Evolutionary conservation across 495 filamentous ascomycete genomes (phyloP), one percentile per base, ranked within the genome.

Genomic region (Penicillium samsonianum): DNA sequence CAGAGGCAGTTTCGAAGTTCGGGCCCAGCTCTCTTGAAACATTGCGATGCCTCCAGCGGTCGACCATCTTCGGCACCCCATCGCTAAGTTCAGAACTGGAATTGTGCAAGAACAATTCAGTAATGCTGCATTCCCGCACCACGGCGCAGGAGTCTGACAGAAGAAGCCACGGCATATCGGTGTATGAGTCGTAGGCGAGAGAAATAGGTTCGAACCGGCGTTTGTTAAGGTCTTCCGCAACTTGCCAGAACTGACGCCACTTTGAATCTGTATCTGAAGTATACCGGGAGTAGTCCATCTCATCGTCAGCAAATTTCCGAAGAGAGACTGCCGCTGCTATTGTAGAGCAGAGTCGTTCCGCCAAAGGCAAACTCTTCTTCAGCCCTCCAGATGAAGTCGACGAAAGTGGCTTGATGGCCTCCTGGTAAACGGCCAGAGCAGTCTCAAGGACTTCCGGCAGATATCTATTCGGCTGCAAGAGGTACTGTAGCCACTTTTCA

Each of bases 241-340:
- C 80, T 40, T 92, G 86, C 75, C 89, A 94, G 72, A 94, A 95
- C 43, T 90, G 81, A 41, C 87, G 84, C 95, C 94, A 98, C 65
- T 97, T 92, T 9, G 86, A 77, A 66, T 92, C 85, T 40, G 86
- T 87, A 30, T 88, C 84, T 28, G 73, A 71, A 41, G 85, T 80
- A 68, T 89, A 92, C 41, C 86, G 82, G 14, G 84, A 79, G 57
- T 89, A 89, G 58, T 94, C 87, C 65, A 87, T 82, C n/a, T 80
- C 81, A 7, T 85, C 86, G 7, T 83, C 78, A 22, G 82, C 76
- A 26, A 73, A 80, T 55, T 80, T 84, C 16, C 80, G 77, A 19
- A 91, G 71, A 2, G 82, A 77, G 11, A 88, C 81, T 3, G 83
- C 86, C 2, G 82, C 77, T 19, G 84, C 82, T 11, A 96, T 79